Conservation (phyloP, 2,329 filamentous ascomycete species). For the Cytospora piceae region DNA sequence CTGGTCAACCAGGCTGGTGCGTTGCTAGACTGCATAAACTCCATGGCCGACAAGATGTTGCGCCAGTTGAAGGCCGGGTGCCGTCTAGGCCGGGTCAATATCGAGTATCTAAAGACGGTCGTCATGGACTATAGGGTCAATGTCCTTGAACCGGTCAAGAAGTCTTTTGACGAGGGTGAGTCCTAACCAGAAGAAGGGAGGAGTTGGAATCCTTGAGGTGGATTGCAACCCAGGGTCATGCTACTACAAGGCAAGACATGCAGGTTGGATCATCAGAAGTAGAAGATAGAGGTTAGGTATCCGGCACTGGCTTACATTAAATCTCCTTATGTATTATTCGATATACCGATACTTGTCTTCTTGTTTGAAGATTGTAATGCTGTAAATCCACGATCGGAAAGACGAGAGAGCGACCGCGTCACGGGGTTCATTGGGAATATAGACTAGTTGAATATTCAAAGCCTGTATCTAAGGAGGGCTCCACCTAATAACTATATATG, state of each 20-base stretch:
- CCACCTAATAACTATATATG: not conserved
- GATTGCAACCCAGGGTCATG: too few species aligned
- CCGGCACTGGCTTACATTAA: too few species aligned
- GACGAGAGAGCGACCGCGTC: too few species aligned
- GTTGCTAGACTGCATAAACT: conserved; percentile 8
- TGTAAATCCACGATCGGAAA: too few species aligned
- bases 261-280: too few species aligned
- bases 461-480: not conserved
- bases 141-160: not conserved
- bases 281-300: not conserved
- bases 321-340: too few species aligned
- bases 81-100: conserved; percentile 11
- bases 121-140: not conserved
- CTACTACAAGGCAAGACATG: too few species aligned
- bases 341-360: too few species aligned
- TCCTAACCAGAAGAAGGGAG: too few species aligned
- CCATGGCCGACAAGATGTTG: conserved; percentile 8
- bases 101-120: conserved; percentile 7
- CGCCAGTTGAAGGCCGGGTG: conserved; percentile 1
- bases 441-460: not conserved
- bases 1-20: not conserved
- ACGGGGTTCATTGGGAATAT: too few species aligned
- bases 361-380: too few species aligned
- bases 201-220: too few species aligned
- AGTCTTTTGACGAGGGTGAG: not conserved